A percentile compares a stretch with the other conserved stretches of the same genome.
Evolutionary conservation across 2,329 filamentous ascomycete genomes (phyloP).

Genomic region (Coniosporium tulheliwenetii): DNA sequence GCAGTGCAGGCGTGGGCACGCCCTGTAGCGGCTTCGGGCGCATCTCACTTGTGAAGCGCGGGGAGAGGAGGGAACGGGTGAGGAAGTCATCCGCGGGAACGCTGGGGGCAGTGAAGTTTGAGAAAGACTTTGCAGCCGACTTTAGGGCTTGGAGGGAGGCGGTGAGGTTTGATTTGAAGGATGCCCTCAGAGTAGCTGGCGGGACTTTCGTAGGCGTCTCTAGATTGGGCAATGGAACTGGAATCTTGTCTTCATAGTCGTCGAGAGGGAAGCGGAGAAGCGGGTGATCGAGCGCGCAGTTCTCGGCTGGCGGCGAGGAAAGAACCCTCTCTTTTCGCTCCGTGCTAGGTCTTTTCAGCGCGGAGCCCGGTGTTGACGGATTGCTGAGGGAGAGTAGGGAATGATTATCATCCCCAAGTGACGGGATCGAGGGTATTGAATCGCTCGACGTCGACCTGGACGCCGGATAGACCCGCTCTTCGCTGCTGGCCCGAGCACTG

Average conservation of each 20-base stretch:
- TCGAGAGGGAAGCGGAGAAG: constrained; percentile 23
- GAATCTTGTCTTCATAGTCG: neutral
- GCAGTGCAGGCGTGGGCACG: constrained; percentile 38
- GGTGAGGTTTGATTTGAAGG: constrained; percentile 48
- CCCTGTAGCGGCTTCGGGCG: constrained; percentile 38
- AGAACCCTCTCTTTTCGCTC: constrained; percentile 30
- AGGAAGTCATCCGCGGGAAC: constrained; percentile 43
- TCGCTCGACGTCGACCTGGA: constrained; percentile 39
- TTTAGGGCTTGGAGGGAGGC: constrained; percentile 46
- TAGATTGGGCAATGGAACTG: constrained; percentile 2
- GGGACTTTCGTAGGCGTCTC: constrained; percentile 11
- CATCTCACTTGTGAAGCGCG: constrained; percentile 43
- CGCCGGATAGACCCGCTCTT: constrained; percentile 25
- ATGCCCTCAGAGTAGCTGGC: constrained; percentile 27
- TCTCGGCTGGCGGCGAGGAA: constrained; percentile 32
- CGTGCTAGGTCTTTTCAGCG: constrained; percentile 12
- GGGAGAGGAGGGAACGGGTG: constrained; percentile 42
- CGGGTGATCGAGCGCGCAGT: constrained; percentile 42
- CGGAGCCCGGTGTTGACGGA: constrained; percentile 23
- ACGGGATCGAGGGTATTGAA: constrained; percentile 39
- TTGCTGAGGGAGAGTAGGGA: constrained; percentile 28
- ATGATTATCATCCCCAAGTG: constrained; percentile 28
- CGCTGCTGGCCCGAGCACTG: constrained; percentile 16
- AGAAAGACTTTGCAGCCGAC: constrained; percentile 44
- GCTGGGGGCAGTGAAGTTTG: constrained; percentile 37